These are phyloP conservation scores for Cordyceps farinosa DNA, from an alignment of 2,329 filamentous ascomycete genomes.

Conservation along the genomic window DNA sequence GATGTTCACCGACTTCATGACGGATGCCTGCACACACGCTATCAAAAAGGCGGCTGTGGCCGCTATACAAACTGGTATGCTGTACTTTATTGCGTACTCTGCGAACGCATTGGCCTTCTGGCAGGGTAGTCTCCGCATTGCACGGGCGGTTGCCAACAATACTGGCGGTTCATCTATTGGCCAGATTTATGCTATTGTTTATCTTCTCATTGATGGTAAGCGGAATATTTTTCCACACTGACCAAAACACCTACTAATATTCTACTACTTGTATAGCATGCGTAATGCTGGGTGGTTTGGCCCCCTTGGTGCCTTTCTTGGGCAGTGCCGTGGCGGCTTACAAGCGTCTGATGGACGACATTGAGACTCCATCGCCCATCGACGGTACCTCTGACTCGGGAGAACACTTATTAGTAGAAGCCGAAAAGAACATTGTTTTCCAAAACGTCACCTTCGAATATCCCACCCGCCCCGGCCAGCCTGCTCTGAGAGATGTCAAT, in stretches of 20 bases:
- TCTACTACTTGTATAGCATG: constrained; percentile 36
- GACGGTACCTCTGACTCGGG: constrained; percentile 31
- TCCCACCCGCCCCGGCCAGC: constrained; percentile 32
- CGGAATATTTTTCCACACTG: too few species aligned
- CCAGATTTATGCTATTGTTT: constrained; percentile 51
- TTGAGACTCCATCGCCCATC: constrained; percentile 43
- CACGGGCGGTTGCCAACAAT: constrained; percentile 25
- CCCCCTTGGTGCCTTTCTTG: constrained; percentile 55
- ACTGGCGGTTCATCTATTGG: constrained; percentile 39
- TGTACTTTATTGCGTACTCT: constrained; percentile 63
- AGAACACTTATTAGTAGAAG: constrained; percentile 35
- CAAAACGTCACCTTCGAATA: constrained; percentile 34
- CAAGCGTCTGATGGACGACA: constrained; percentile 49
- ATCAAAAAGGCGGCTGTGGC: constrained; percentile 53
- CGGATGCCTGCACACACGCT: constrained; percentile 43
- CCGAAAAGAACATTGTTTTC: constrained; percentile 31
- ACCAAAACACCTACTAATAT: too few species aligned
- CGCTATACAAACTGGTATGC: constrained; percentile 53
- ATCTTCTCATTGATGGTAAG: constrained; percentile 47
- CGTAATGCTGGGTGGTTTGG: constrained; percentile 56
- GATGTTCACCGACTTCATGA: constrained; percentile 43
- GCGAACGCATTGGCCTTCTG: constrained; percentile 64
- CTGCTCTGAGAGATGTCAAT: constrained; percentile 34
- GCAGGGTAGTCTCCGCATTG: constrained; percentile 50
- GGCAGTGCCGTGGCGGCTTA: constrained; percentile 51